Base-by-base conservation (phyloP, 805 yeast genomes). In the Hanseniaspora clermontiae region DNA sequence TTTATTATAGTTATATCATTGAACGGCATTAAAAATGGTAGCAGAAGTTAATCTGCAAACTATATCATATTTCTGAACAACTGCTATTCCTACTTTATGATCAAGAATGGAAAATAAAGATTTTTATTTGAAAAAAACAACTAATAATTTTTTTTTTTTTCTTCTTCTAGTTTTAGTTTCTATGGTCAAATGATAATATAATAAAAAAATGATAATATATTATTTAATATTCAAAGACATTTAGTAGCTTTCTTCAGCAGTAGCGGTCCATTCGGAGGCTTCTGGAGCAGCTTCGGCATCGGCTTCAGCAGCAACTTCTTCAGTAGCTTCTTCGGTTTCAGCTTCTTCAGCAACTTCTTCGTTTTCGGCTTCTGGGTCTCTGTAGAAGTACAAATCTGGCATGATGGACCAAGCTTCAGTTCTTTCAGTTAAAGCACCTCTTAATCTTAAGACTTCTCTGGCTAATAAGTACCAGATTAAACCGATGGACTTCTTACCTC, bases 371-470 rank as follows among this genome's bases (percentile, higher is more conserved):
- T 91, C 97, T 73, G 99, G 98, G 81, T 93, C 96, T 84, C 99
- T 93, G 97, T 93, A 93, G 90, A 93, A 93, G 90, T 90, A 93
- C 77, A 93, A 84, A 81, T 93, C 99, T 77, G 97, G 97, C 98
- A 93, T 93, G 74, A 93, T 93, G 68, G 95, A 79, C 99, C 99
- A 93, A 76, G 86, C 84, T 77, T 93, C 87, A 67, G 86, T 74
- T 83, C 99, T 89, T 87, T 87, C 85, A 74, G 95, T 89, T 68
- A 93, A 77, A 73, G 89, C 83, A 74, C 99, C 98, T 81, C 96
- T 87, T 77, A 93, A 85, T 82, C 99, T 88, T 74, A 93, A 83
- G 70, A 93, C 97, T 81, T 93, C 99, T 80, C 99, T 88, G 72
- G 98, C 93, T 70, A 93, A 76, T 78, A 93, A 81, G 95, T 95